Evolutionary conservation across 371 early-diverging fungal species (phyloP).

Genomic region (Thermomucor indicae-seudaticae): DNA sequence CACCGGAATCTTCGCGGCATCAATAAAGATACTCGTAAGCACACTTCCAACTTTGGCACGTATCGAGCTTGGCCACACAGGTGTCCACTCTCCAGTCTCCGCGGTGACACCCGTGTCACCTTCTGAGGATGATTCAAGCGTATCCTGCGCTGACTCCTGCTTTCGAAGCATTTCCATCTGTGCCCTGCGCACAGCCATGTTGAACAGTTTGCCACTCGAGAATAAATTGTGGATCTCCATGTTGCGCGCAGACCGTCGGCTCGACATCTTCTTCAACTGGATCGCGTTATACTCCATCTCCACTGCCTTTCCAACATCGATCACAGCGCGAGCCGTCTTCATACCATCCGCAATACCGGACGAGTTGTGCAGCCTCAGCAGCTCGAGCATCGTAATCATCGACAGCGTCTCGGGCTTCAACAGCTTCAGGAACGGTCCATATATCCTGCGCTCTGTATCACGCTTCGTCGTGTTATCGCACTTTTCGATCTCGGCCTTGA

Average conservation of each 20-base stretch:
- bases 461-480: conserved; percentile 27
- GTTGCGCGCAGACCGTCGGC: conserved; percentile 20
- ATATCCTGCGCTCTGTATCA: conserved; percentile 39
- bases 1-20: conserved; percentile 70
- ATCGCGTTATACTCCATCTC: conserved; percentile 84
- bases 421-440: conserved; percentile 72
- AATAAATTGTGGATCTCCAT: conserved; percentile 58
- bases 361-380: conserved; percentile 63
- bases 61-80: conserved; percentile 61
- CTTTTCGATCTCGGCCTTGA: conserved; percentile 60
- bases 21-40: conserved; percentile 68
- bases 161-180: conserved; percentile 54
- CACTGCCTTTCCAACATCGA: conserved; percentile 72
- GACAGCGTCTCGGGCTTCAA: conserved; percentile 76
- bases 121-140: conserved; percentile 9
- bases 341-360: conserved; percentile 61
- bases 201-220: conserved; percentile 71
- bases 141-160: conserved; percentile 15
- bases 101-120: conserved; percentile 29
- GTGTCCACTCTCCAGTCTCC: conserved; percentile 48
- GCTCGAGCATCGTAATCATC: conserved; percentile 80
- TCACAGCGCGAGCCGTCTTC: conserved; percentile 60
- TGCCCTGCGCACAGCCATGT: conserved; percentile 72
- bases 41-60: conserved; percentile 66
- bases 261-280: conserved; percentile 54